Conservation (phyloP, 169 alveolate species). For the Toxoplasma gondii region DNA sequence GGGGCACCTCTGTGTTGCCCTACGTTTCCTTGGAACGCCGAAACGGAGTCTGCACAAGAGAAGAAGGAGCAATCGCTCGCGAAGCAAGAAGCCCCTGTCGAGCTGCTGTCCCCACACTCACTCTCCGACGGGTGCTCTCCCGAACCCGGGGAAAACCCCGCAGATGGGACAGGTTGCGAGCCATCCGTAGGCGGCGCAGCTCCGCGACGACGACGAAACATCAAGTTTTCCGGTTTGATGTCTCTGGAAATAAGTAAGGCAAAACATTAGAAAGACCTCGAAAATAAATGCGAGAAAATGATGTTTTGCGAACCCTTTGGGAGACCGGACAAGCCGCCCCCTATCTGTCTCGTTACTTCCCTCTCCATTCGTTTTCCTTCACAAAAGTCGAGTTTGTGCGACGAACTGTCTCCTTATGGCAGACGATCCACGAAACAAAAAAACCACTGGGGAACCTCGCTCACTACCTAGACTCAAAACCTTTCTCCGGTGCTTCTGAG, state of each 20-base stretch:
- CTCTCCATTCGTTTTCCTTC: too few relatives aligned
- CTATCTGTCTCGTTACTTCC: too few relatives aligned
- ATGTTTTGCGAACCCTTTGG: too few relatives aligned
- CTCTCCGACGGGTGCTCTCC: neutral
- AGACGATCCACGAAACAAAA: too few relatives aligned
- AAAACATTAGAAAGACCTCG: neutral
- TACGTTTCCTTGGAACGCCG: neutral
- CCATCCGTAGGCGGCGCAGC: constrained; percentile 45
- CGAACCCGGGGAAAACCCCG: neutral
- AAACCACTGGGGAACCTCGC: too few relatives aligned
- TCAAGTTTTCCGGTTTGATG: constrained; percentile 78
- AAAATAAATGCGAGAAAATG: too few relatives aligned
- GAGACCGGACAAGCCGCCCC: too few relatives aligned
- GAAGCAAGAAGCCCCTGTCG: constrained; percentile 33
- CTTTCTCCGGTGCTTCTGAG: too few relatives aligned
- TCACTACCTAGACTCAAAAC: too few relatives aligned
- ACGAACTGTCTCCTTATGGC: too few relatives aligned
- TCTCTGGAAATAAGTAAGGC: constrained; percentile 61
- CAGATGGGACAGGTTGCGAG: neutral
- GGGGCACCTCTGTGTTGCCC: neutral
- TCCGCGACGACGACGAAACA: constrained; percentile 71
- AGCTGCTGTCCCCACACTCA: neutral
- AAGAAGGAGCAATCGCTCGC: constrained; percentile 38
- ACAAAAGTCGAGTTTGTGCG: too few relatives aligned
- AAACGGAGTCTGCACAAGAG: neutral